Conservation (phyloP, 192 early-diverging fungal species). For the Mortierella hygrophila region DNA sequence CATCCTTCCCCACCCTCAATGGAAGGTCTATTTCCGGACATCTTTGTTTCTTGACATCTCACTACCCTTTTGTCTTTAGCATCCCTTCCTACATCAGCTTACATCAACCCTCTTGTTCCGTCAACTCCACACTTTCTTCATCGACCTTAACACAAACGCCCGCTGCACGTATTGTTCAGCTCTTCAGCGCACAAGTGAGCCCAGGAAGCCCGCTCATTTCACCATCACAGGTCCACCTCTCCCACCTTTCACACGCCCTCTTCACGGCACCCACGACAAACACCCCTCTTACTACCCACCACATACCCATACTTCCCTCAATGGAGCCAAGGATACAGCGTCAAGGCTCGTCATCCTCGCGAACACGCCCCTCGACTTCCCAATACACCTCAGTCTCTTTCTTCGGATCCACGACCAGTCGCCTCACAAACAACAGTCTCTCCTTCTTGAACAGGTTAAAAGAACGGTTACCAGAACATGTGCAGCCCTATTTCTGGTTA, state of each 20-base stretch:
- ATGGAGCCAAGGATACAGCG: slow-evolving; percentile 12
- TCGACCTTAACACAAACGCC: no score
- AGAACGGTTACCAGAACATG: slow-evolving; percentile 13
- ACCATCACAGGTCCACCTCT: background rate
- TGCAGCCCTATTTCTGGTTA: slow-evolving; percentile 39
- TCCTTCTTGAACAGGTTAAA: background rate
- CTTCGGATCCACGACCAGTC: slow-evolving; percentile 16
- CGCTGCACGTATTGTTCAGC: no score
- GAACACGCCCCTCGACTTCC: background rate
- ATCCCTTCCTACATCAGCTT: no score
- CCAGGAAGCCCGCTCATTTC: no score
- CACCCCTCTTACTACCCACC: background rate
- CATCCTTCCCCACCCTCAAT: no score
- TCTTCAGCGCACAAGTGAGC: no score
- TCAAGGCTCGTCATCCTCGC: background rate
- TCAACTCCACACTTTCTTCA: background rate
- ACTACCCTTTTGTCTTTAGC: no score
- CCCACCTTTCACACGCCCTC: background rate
- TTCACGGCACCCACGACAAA: background rate
- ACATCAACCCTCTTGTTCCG: no score
- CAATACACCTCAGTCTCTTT: background rate
- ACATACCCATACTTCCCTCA: background rate
- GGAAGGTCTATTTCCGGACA: no score
- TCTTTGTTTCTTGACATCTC: no score
- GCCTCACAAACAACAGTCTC: slow-evolving; percentile 18